Percentiles rank a stretch among this genome's conserved stretches.
Evolutionary conservation across 2,329 filamentous ascomycete genomes (phyloP).

Genomic region (Aspergillus sojae): DNA sequence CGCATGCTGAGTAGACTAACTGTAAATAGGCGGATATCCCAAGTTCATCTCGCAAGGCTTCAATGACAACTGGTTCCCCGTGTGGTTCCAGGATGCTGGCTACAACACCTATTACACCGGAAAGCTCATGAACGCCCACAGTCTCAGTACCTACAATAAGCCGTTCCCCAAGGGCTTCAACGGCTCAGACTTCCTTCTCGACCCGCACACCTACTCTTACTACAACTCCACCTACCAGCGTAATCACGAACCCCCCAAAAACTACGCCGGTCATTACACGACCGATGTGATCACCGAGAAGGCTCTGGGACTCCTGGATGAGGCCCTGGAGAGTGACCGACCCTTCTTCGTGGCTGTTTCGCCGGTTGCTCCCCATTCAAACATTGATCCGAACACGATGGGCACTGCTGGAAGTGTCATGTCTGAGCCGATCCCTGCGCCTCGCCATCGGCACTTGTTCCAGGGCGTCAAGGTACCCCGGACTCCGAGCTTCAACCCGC

Average conservation of each 20-base stretch:
- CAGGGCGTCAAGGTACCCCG: conserved; percentile 61
- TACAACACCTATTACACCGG: conserved; percentile 59
- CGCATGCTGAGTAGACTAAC: background rate
- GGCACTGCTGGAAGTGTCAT: conserved; percentile 35
- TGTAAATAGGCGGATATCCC: conserved; percentile 44
- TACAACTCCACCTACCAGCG: conserved; percentile 66
- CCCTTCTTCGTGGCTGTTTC: conserved; percentile 71
- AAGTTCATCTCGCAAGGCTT: conserved; percentile 56
- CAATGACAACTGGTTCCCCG: conserved; percentile 54
- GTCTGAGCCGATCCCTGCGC: conserved; percentile 59
- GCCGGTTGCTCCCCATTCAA: conserved; percentile 68
- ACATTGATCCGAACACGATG: conserved; percentile 46
- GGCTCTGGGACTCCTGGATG: conserved; percentile 62
- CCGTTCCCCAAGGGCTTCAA: conserved; percentile 43
- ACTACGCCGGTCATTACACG: conserved; percentile 58
- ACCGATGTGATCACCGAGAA: conserved; percentile 64
- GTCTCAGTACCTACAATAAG: conserved; percentile 51
- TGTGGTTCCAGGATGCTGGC: conserved; percentile 56
- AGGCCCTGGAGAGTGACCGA: conserved; percentile 55
- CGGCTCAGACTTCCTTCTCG: conserved; percentile 48
- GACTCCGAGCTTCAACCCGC: conserved; percentile 67
- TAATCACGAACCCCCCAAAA: conserved; percentile 59
- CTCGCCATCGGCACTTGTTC: conserved; percentile 66
- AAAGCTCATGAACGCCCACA: conserved; percentile 59
- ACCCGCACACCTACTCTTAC: conserved; percentile 64